These are phyloP conservation scores for Talaromyces atroroseus DNA, from an alignment of 2,329 filamentous ascomycete species.

Conservation along the genomic window DNA sequence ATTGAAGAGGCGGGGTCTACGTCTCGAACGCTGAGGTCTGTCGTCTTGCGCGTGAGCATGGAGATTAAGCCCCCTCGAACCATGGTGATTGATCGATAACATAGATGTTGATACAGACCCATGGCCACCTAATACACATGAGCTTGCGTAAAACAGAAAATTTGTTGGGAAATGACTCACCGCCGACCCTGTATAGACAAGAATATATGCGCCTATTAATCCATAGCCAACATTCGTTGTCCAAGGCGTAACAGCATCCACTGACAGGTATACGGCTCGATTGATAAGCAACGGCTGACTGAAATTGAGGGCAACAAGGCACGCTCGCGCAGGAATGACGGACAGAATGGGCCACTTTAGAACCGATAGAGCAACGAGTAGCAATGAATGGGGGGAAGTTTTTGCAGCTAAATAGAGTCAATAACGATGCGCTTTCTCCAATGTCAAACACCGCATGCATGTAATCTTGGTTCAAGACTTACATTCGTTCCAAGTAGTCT, in stretches of 20 bases:
- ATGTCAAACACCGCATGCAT: too few relatives aligned
- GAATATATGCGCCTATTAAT: constrained; percentile 39
- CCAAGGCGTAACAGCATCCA: constrained; percentile 21
- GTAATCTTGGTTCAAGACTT: not conserved
- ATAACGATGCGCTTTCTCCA: not conserved
- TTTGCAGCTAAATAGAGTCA: constrained; percentile 21
- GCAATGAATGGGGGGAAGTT: constrained; percentile 25
- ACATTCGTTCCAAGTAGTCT: constrained; percentile 38
- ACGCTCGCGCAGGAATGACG: constrained; percentile 28
- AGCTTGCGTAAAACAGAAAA: not conserved
- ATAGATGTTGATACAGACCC: constrained; percentile 38
- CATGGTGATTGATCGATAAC: constrained; percentile 41
- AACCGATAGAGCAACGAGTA: constrained; percentile 25
- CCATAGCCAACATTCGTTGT: constrained; percentile 37
- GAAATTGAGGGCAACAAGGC: constrained; percentile 33
- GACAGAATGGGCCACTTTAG: constrained; percentile 31
- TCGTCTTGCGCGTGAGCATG: constrained; percentile 47
- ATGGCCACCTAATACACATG: constrained; percentile 28
- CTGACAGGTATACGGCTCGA: constrained; percentile 30
- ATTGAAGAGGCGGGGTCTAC: constrained; percentile 35
- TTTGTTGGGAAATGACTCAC: constrained; percentile 21
- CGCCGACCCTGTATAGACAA: constrained; percentile 40
- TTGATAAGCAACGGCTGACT: constrained; percentile 36
- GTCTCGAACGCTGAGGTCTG: constrained; percentile 26
- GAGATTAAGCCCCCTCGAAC: constrained; percentile 41